A percentile compares a stretch with the other conserved stretches of the same genome.
These are phyloP conservation scores for Boletus vinaceobasis DNA, from an alignment of 768 basidiomycete species.

Conservation along the genomic window DNA sequence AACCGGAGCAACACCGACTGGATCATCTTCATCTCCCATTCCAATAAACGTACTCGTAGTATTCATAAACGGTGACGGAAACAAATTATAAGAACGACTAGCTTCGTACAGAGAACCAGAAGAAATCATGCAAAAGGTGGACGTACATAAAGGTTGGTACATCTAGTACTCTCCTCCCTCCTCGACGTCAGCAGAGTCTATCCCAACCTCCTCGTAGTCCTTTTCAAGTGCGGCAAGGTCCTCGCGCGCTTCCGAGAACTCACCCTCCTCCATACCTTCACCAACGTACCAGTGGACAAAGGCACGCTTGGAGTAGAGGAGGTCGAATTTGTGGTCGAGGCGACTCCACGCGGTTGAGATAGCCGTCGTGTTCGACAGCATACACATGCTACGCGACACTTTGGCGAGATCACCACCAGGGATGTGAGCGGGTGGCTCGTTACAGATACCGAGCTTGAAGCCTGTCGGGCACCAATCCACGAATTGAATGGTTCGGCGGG, in stretches of 20 bases:
- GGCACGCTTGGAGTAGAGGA: slow-evolving; percentile 67
- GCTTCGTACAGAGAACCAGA: slow-evolving; percentile 24
- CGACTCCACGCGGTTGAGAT: slow-evolving; percentile 75
- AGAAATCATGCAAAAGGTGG: slow-evolving; percentile 17
- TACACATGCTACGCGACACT: slow-evolving; percentile 72
- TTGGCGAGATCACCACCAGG: slow-evolving; percentile 76
- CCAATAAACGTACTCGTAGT: slow-evolving; percentile 28
- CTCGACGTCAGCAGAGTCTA: slow-evolving; percentile 48
- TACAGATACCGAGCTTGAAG: slow-evolving; percentile 77
- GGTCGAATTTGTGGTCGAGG: slow-evolving; percentile 74
- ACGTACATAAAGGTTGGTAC: slow-evolving; percentile 1
- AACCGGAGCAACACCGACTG: neutral
- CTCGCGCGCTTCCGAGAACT: slow-evolving; percentile 98
- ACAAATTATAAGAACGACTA: slow-evolving; percentile 32
- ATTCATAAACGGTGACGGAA: slow-evolving; percentile 30
- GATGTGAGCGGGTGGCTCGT: slow-evolving; percentile 71
- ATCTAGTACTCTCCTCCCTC: slow-evolving; percentile 48
- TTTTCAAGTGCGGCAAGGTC: slow-evolving; percentile 99
- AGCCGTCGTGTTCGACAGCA: slow-evolving; percentile 73
- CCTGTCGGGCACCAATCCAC: slow-evolving; percentile 81
- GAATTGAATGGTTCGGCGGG: slow-evolving; percentile 75
- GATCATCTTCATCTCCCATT: neutral
- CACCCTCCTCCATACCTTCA: slow-evolving; percentile 86
- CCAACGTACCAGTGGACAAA: slow-evolving; percentile 66
- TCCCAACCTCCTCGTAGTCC: slow-evolving; percentile 86